phyloP scores from a whole-genome alignment of 2,329 filamentous ascomycete species.

The Neonectria magnoliae region DNA sequence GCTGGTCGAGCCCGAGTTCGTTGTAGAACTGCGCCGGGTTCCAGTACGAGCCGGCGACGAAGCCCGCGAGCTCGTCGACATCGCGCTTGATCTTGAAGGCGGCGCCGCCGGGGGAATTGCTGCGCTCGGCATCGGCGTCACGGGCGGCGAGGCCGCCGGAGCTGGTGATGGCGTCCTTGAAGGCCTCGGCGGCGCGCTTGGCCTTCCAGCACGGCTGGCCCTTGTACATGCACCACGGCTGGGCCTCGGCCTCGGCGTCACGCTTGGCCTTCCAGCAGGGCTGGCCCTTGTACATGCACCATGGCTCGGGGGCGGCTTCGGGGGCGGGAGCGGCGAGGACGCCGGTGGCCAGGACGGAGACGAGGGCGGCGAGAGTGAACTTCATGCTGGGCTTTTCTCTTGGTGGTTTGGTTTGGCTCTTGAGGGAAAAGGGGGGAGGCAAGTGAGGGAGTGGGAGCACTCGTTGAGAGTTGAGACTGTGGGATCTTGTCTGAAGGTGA shows the following conservation, averaged over 20 bases:
- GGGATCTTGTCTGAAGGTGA: slow-evolving; percentile 28
- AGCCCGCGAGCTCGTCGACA: slow-evolving; percentile 51
- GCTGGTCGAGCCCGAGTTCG: slow-evolving; percentile 42
- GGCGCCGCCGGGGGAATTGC: slow-evolving; percentile 48
- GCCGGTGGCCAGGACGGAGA: slow-evolving; percentile 33
- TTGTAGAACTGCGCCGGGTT: slow-evolving; percentile 47
- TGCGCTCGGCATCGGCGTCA: slow-evolving; percentile 39
- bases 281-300: slow-evolving; percentile 52
- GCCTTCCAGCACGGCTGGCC: slow-evolving; percentile 55
- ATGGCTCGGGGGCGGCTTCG: slow-evolving; percentile 39
- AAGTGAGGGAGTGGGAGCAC: slow-evolving; percentile 19
- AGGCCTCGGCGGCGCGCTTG: slow-evolving; percentile 53
- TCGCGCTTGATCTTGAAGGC: slow-evolving; percentile 52
- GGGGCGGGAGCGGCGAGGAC: slow-evolving; percentile 32
- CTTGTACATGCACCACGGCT: slow-evolving; percentile 31
- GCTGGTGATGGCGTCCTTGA: slow-evolving; percentile 43
- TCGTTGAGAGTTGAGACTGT: slow-evolving; percentile 31
- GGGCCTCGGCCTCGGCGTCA: slow-evolving; percentile 48
- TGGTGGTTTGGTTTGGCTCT: not conserved
- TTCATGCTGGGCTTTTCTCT: slow-evolving; percentile 38
- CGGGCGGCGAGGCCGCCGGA: slow-evolving; percentile 42
- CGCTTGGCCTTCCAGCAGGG: slow-evolving; percentile 55
- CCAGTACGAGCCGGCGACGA: slow-evolving; percentile 46
- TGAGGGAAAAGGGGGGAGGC: slow-evolving; percentile 5
- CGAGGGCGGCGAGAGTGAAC: slow-evolving; percentile 41